Conservation (phyloP, 2,329 filamentous ascomycete species). For the Penicillium glabrum region DNA sequence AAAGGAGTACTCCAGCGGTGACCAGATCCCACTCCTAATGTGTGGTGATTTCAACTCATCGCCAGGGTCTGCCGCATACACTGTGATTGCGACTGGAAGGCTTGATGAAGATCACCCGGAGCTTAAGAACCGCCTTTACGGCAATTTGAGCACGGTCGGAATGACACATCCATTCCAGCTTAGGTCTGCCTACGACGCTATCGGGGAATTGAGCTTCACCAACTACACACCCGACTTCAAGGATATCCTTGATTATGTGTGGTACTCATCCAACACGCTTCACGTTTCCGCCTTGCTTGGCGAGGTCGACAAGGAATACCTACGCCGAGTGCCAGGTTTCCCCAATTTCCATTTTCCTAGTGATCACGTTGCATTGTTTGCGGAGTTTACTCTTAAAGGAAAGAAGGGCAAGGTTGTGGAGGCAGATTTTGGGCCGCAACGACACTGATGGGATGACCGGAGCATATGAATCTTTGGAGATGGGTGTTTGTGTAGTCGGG, state of each 20-base stretch:
- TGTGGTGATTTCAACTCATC: slow-evolving; percentile 97
- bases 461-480: slow-evolving; percentile 39
- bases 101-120: slow-evolving; percentile 78
- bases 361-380: slow-evolving; percentile 86
- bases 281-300: slow-evolving; percentile 82
- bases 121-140: slow-evolving; percentile 78
- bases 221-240: slow-evolving; percentile 96
- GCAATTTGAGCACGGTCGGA: slow-evolving; percentile 86
- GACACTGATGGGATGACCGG: slow-evolving; percentile 35
- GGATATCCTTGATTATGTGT: slow-evolving; percentile 94
- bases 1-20: slow-evolving; percentile 79
- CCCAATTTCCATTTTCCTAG: slow-evolving; percentile 93
- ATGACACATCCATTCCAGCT: slow-evolving; percentile 94
- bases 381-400: slow-evolving; percentile 84
- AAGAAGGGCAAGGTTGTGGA: slow-evolving; percentile 75
- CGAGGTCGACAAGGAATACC: slow-evolving; percentile 80
- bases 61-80: slow-evolving; percentile 83
- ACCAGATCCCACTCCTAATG: slow-evolving; percentile 85
- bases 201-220: slow-evolving; percentile 86
- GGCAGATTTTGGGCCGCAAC: slow-evolving; percentile 59
- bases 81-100: slow-evolving; percentile 78
- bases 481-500: slow-evolving; percentile 39
- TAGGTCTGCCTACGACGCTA: slow-evolving; percentile 81
- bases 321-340: slow-evolving; percentile 84
- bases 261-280: slow-evolving; percentile 89